phyloP scores from a whole-genome alignment of 2,329 filamentous ascomycete genomes.

The Myrmaecium sp. region DNA sequence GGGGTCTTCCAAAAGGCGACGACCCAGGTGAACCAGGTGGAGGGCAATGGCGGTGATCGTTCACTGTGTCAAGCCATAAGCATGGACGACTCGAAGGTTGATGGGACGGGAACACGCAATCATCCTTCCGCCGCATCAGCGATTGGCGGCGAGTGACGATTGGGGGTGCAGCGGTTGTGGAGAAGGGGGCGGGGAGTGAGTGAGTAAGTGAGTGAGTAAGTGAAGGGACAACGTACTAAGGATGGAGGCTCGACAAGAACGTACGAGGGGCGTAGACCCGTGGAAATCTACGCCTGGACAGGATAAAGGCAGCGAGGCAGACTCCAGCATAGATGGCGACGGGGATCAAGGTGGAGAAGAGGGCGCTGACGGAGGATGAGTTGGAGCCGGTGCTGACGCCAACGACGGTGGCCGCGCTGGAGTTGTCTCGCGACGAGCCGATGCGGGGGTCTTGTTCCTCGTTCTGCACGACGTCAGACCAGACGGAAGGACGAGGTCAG shows the following conservation, averaged over 20 bases:
- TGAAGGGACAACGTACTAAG: no score
- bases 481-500: no score
- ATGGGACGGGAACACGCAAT: no score
- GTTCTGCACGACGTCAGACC: constrained; percentile 1
- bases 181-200: no score
- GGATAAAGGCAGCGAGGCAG: constrained; percentile 35
- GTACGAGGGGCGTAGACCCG: constrained; percentile 40
- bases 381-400: constrained; percentile 12
- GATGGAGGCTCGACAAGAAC: constrained; percentile 3
- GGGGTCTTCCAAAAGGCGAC: constrained; percentile 34
- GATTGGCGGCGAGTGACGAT: no score
- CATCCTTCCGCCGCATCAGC: no score
- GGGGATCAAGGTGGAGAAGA: constrained; percentile 36
- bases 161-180: no score
- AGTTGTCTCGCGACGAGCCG: constrained; percentile 27
- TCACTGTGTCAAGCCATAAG: no score
- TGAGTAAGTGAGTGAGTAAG: no score
- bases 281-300: constrained; percentile 30
- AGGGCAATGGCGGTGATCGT: constrained; percentile 4
- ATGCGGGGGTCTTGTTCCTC: constrained; percentile 21
- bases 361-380: constrained; percentile 23
- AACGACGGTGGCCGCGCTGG: constrained; percentile 22
- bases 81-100: no score
- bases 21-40: constrained; percentile 20
- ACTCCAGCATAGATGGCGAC: constrained; percentile 31